Evolutionary conservation across 2,329 filamentous ascomycete genomes (phyloP).

Genomic region (Mycosphaerella arachidis): DNA sequence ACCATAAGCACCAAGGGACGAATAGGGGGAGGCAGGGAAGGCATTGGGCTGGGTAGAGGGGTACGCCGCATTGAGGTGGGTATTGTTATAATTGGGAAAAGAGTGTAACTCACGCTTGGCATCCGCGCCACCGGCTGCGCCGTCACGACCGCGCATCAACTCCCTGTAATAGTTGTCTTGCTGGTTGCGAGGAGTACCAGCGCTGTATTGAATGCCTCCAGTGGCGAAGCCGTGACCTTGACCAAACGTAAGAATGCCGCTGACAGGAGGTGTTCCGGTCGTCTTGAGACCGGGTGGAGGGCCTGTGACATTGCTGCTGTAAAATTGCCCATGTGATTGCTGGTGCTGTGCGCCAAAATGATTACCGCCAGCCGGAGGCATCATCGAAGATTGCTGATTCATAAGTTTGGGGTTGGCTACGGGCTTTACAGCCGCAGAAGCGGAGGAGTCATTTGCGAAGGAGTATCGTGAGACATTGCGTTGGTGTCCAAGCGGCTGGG

Average conservation of each 20-base stretch:
- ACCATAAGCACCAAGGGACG: conserved; percentile 24
- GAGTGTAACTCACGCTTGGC: conserved; percentile 34
- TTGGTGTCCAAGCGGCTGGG: conserved; percentile 55
- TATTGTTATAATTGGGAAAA: conserved; percentile 25
- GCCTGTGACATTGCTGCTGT: conserved; percentile 78
- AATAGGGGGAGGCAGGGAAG: conserved; percentile 22
- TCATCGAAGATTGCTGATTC: conserved; percentile 83
- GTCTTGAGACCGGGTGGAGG: conserved; percentile 94
- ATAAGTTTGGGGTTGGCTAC: conserved; percentile 75
- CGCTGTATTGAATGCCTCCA: conserved; percentile 56
- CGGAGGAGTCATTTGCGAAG: conserved; percentile 71
- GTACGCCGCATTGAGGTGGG: conserved; percentile 22
- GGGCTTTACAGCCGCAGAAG: conserved; percentile 64
- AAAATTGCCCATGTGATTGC: conserved; percentile 63
- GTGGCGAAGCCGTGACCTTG: conserved; percentile 81
- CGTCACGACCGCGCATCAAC: conserved; percentile 21
- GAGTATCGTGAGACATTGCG: conserved; percentile 83
- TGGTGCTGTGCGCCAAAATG: conserved; percentile 54
- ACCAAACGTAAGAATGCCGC: conserved; percentile 76
- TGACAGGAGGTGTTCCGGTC: conserved; percentile 84
- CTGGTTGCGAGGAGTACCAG: conserved; percentile 42
- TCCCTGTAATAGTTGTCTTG: conserved; percentile 24
- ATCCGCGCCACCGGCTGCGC: conserved; percentile 15
- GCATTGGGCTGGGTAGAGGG: conserved; percentile 22
- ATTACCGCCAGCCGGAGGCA: conserved; percentile 50